Percentiles rank a stretch among this genome's conserved stretches.
phyloP scores from a whole-genome alignment of 1,284 basidiomycete genomes.

The Leccinum ambiguum region DNA sequence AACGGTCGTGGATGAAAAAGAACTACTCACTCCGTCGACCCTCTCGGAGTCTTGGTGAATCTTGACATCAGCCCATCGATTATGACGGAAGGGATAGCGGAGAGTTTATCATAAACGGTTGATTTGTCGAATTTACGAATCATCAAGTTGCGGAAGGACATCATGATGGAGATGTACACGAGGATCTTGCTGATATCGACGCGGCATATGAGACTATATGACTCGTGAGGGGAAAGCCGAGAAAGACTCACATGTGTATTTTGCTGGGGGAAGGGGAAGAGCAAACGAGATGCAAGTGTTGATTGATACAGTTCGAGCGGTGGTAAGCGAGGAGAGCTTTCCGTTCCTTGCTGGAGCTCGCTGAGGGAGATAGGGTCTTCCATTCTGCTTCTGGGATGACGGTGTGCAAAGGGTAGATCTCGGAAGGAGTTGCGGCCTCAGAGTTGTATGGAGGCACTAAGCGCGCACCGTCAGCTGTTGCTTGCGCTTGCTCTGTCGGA shows the following conservation, averaged over 20 bases:
- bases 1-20: not conserved
- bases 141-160: conserved; percentile 61
- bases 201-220: conserved; percentile 1
- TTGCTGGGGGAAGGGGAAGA: conserved; percentile 51
- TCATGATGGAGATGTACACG: conserved; percentile 76
- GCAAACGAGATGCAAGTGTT: conserved; percentile 50
- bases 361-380: conserved; percentile 56
- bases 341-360: conserved; percentile 49
- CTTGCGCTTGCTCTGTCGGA: conserved; percentile 61
- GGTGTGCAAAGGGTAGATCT: conserved; percentile 75
- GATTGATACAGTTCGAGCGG: conserved; percentile 68
- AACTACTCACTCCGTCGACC: conserved; percentile 53
- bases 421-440: conserved; percentile 61
- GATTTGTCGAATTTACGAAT: conserved; percentile 48
- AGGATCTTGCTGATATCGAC: conserved; percentile 60
- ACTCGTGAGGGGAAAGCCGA: not conserved
- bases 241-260: conserved; percentile 49
- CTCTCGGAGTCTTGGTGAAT: conserved; percentile 75
- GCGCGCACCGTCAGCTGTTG: conserved; percentile 58
- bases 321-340: conserved; percentile 58
- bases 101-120: conserved; percentile 54
- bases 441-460: conserved; percentile 74
- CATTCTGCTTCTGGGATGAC: conserved; percentile 81
- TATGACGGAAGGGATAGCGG: conserved; percentile 59
- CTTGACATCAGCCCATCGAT: conserved; percentile 75